These are phyloP conservation scores for Suhomyces tanzawaensis DNA, from an alignment of 805 yeast genomes.

Conservation along the genomic window DNA sequence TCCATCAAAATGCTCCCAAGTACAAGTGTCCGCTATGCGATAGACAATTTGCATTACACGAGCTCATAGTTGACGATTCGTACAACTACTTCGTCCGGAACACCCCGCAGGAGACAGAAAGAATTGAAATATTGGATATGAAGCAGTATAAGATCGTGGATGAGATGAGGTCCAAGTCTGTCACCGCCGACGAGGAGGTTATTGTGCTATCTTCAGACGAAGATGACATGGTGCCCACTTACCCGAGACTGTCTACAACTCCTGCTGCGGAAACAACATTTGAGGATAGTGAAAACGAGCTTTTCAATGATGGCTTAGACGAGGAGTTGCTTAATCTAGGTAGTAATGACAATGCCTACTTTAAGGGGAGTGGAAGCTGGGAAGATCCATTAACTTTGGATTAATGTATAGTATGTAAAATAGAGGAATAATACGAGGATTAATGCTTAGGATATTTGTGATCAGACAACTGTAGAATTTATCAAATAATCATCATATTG, in stretches of 20 bases:
- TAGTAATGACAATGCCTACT: not conserved
- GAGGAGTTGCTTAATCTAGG: conserved; percentile 23
- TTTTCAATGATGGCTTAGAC: conserved; percentile 31
- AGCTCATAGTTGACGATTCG: conserved; percentile 36
- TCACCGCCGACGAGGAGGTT: conserved; percentile 18
- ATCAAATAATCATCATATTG: too few relatives aligned
- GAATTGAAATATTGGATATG: conserved; percentile 36
- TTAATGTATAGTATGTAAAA: conserved; percentile 10
- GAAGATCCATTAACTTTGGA: conserved; percentile 40
- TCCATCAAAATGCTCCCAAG: conserved; percentile 16
- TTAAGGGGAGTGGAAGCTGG: conserved; percentile 35
- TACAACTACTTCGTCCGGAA: conserved; percentile 42
- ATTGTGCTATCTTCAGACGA: conserved; percentile 34
- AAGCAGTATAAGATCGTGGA: conserved; percentile 33
- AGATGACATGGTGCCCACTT: not conserved
- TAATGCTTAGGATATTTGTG: too few relatives aligned
- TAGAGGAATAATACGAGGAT: too few relatives aligned
- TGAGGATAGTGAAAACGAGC: conserved; percentile 13
- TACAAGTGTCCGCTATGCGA: conserved; percentile 45
- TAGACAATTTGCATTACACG: conserved; percentile 28
- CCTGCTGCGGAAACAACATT: conserved; percentile 1
- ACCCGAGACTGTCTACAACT: not conserved
- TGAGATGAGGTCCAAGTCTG: conserved; percentile 15
- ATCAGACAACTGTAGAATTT: too few relatives aligned
- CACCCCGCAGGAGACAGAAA: conserved; percentile 32